A percentile compares a stretch with the other conserved stretches of the same genome.
Conservation (phyloP, 2,329 filamentous ascomycete genomes). For the Clathrospora elynae region DNA sequence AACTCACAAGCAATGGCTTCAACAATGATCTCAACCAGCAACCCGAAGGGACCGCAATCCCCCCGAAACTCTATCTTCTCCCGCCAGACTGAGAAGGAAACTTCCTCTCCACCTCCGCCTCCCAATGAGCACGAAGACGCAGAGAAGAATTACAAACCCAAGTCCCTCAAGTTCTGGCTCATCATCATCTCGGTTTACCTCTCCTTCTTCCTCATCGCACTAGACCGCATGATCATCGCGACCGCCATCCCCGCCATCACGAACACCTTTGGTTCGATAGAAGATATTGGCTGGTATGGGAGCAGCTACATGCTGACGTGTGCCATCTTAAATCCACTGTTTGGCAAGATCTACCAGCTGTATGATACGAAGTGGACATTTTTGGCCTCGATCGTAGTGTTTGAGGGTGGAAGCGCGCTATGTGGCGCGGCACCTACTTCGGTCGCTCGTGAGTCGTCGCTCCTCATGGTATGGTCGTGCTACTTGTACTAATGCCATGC, state of each 20-base stretch:
- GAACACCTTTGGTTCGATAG: constrained; percentile 32
- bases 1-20: too few species aligned
- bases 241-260: constrained; percentile 37
- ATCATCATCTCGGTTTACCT: constrained; percentile 33
- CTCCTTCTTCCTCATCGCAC: constrained; percentile 33
- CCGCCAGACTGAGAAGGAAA: not conserved
- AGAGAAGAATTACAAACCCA: constrained; percentile 32
- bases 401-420: constrained; percentile 52
- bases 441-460: constrained; percentile 26
- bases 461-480: too few species aligned
- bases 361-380: constrained; percentile 50
- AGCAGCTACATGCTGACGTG: constrained; percentile 53
- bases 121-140: constrained; percentile 17
- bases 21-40: too few species aligned
- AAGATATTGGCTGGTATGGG: constrained; percentile 40
- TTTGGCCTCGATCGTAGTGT: constrained; percentile 47
- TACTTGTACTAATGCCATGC: not conserved
- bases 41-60: not conserved
- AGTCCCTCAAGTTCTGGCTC: constrained; percentile 31
- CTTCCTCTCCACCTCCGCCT: not conserved
- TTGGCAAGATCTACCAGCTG: constrained; percentile 56
- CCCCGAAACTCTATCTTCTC: not conserved
- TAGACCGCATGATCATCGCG: constrained; percentile 30
- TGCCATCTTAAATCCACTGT: constrained; percentile 53
- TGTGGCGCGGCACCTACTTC: constrained; percentile 50